Base-by-base conservation (phyloP, 148 eudicot genomes). In the Gaultheria prostrata region DNA sequence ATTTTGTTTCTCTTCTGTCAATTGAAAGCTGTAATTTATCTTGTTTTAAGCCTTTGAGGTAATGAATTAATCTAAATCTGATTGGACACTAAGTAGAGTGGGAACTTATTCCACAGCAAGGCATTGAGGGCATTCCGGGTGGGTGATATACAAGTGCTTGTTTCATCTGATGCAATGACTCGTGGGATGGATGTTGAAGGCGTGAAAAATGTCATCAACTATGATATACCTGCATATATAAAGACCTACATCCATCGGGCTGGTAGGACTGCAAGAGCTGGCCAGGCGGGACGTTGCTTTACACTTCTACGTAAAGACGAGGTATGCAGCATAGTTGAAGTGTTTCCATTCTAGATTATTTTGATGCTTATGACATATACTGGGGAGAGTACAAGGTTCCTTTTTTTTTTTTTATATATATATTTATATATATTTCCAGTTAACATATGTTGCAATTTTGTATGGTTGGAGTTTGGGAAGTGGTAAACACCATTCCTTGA, bases 141-240 rank as follows among this genome's bases (percentile, higher is more conserved):
- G 72, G 98, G 97, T 33, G 88, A 87, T 50, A 81, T 92, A 61
- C 89, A 93, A 86, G 97, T 94, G 65, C 95, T 95, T 79, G 89
- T 95, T 57, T 95, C 97, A 63, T 92, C 98, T 83, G 98, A 95
- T 92, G 95, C 93, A 82, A 90, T 95, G 92, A 92, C 97, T 77
- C 96, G 98, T 88, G 98, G 98, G 81, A 95, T 93, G 94, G 98
- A 97, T 86, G 95, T 97, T 86, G 97, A 94, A 92, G 99, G 97
- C n/a, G 94, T 97, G 78, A 87, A 85, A 86, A 94, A 94, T 89
- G 95, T 97, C 30, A 89, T 97, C 24, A 97, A 93, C 80, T 97
- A 97, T 85, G 99, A 97, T 57, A 83, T 89, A 80, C 99, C 99
- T 74, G 84, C 90, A 24, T 91, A 87, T 83, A 89, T 97, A 67